Evolutionary conservation across 108 stramenopile genomes (phyloP), one percentile per base, ranked within the genome.

Genomic region (Conticribra guillardii): DNA sequence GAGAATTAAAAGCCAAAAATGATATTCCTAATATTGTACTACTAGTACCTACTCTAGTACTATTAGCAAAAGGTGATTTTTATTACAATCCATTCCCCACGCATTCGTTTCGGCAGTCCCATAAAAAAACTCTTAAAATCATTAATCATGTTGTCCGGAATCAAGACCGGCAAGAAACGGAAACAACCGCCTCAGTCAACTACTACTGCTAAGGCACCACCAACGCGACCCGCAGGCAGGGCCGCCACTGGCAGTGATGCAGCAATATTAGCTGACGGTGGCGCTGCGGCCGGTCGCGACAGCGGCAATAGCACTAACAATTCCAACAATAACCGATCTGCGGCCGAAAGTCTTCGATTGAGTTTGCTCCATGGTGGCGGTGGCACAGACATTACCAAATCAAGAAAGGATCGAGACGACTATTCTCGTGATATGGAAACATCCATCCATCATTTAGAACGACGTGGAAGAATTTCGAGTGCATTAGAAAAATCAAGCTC

Each of bases 131-230:
- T n/a, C n/a, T n/a, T n/a, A n/a, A n/a, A n/a, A n/a, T n/a, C n/a
- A n/a, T n/a, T 44, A 51, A 70, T 22, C 56, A 90, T 90, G 89
- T 47, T 90, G 9, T 82, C 84, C 2, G 86, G 89, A 64, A 87
- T 90, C 60, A 77, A 76, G 50, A 80, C 74, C 11, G 89, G 89
- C 16, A 90, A 90, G 67, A 57, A 71, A 29, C 87, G 87, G 67
- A n/a, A n/a, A n/a, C n/a, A n/a, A n/a, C n/a, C n/a, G n/a, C n/a
- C n/a, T n/a, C n/a, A n/a, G n/a, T n/a, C n/a, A n/a, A n/a, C n/a
- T n/a, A n/a, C n/a, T n/a, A n/a, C n/a, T n/a, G n/a, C n/a, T n/a
- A n/a, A n/a, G n/a, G n/a, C n/a, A n/a, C n/a, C n/a, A n/a, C n/a
- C n/a, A n/a, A n/a, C n/a, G n/a, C 61, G 79, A 34, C 80, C 83